Evolutionary conservation across 139 green algal genomes (phyloP).

Genomic region (Chlorella sp.): DNA sequence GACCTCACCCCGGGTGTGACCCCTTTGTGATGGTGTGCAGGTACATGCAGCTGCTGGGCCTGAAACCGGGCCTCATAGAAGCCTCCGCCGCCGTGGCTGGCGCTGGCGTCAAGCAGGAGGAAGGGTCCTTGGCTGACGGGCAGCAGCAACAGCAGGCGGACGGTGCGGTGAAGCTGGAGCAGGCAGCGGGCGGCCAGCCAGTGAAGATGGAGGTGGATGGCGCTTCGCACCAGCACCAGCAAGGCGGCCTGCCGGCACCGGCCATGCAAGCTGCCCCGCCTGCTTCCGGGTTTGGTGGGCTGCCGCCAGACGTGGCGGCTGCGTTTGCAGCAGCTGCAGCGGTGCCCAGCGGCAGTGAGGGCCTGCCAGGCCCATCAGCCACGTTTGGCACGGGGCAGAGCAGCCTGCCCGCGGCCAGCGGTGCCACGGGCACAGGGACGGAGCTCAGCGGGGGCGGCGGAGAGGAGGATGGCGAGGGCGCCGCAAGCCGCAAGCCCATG

Average conservation of each 20-base stretch:
- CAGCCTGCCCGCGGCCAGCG: not conserved
- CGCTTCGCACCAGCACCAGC: not conserved
- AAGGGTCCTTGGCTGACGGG: not conserved
- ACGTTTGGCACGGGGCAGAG: not conserved
- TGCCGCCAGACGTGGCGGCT: too few species aligned
- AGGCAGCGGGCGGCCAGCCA: not conserved
- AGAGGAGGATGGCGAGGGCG: not conserved
- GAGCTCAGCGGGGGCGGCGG: not conserved
- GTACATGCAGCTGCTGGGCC: conserved; percentile 53
- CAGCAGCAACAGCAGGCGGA: not conserved
- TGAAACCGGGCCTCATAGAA: not conserved
- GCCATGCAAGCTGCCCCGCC: too few species aligned
- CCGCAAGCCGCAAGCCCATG: not conserved
- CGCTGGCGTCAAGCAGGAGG: not conserved
- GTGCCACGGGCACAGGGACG: not conserved
- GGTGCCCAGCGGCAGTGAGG: too few species aligned
- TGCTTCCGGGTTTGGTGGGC: too few species aligned
- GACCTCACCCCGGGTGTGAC: too few species aligned
- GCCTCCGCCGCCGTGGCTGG: not conserved
- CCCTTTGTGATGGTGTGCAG: not conserved
- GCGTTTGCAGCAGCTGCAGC: too few species aligned
- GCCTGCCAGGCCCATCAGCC: too few species aligned
- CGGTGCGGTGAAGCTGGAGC: not conserved
- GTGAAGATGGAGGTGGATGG: conserved; percentile 10
- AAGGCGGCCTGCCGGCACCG: not conserved